A percentile compares a stretch with the other conserved stretches of the same genome.
Conservation (phyloP, 306 rosid genomes). For the Inga leiocalycina region DNA sequence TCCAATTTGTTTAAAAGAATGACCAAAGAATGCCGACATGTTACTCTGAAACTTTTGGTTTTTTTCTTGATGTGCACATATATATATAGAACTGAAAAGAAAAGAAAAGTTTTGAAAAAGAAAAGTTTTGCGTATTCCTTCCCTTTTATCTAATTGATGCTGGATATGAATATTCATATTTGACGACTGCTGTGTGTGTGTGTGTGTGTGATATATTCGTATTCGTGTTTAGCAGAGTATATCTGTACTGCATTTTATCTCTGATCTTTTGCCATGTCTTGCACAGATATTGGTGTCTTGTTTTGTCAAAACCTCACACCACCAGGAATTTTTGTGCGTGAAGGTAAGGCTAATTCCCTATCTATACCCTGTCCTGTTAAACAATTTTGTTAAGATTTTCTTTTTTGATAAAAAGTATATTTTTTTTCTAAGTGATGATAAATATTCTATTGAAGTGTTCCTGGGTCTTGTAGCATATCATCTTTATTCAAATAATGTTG, state of each 20-base stretch:
- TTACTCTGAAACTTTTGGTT: too few relatives aligned
- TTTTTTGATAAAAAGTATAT: neutral
- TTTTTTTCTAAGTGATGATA: neutral
- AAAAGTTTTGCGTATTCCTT: too few relatives aligned
- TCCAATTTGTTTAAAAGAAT: neutral
- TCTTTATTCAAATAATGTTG: constrained; percentile 18
- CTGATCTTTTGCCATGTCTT: constrained; percentile 26
- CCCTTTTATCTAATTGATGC: too few relatives aligned
- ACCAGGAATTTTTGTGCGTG: constrained; percentile 88
- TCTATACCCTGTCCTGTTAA: neutral
- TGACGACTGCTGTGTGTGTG: neutral
- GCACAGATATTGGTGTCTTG: constrained; percentile 87
- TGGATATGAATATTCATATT: too few relatives aligned
- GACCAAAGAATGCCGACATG: too few relatives aligned
- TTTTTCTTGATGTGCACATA: too few relatives aligned
- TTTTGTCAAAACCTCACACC: constrained; percentile 92
- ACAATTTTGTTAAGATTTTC: too few relatives aligned
- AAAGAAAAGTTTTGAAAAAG: too few relatives aligned
- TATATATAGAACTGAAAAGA: too few relatives aligned
- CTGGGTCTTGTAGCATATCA: neutral
- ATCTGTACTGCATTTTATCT: neutral
- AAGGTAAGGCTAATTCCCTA: constrained; percentile 58
- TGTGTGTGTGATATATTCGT: neutral
- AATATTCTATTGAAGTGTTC: constrained; percentile 1
- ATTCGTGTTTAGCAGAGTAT: neutral